A percentile compares a stretch with the other conserved stretches of the same genome.
Conservation (phyloP, 2,329 filamentous ascomycete species). For the Ophiocordyceps camponoti-rufipedis region DNA sequence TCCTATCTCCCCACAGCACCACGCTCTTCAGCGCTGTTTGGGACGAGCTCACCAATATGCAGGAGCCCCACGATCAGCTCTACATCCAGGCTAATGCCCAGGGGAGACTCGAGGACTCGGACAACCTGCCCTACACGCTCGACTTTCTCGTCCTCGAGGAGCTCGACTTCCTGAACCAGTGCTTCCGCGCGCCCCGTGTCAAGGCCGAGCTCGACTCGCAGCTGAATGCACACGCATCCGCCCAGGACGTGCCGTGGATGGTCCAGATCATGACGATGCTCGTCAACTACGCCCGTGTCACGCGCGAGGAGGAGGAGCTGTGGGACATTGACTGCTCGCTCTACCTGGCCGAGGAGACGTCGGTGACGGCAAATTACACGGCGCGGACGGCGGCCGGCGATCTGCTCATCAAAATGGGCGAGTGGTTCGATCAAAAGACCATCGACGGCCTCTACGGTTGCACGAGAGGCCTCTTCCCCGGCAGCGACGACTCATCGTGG, state of each 20-base stretch:
- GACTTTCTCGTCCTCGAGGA: conserved; percentile 90
- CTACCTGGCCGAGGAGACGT: conserved; percentile 87
- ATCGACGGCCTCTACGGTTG: conserved; percentile 65
- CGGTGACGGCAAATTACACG: conserved; percentile 90
- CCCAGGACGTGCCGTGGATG: conserved; percentile 59
- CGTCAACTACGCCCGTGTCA: conserved; percentile 75
- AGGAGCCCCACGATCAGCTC: conserved; percentile 57
- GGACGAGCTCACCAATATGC: conserved; percentile 64
- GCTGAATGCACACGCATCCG: conserved; percentile 40
- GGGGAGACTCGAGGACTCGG: conserved; percentile 73
- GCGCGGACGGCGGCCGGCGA: conserved; percentile 85
- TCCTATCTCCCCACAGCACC: conserved; percentile 68
- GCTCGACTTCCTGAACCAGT: conserved; percentile 84
- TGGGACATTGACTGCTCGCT: conserved; percentile 97
- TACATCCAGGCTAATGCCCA: conserved; percentile 78
- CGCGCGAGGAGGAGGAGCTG: conserved; percentile 77
- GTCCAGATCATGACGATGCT: conserved; percentile 74
- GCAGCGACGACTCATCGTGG: conserved; percentile 26
- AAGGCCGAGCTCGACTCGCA: conserved; percentile 76
- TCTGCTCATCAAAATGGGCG: conserved; percentile 76
- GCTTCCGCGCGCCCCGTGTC: conserved; percentile 73
- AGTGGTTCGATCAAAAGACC: conserved; percentile 65
- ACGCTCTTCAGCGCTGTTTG: conserved; percentile 74
- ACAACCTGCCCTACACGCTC: conserved; percentile 82
- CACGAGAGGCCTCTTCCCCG: conserved; percentile 55